These are phyloP conservation scores for Aspergillus felis DNA, from an alignment of 2,329 filamentous ascomycete genomes.

Conservation along the genomic window DNA sequence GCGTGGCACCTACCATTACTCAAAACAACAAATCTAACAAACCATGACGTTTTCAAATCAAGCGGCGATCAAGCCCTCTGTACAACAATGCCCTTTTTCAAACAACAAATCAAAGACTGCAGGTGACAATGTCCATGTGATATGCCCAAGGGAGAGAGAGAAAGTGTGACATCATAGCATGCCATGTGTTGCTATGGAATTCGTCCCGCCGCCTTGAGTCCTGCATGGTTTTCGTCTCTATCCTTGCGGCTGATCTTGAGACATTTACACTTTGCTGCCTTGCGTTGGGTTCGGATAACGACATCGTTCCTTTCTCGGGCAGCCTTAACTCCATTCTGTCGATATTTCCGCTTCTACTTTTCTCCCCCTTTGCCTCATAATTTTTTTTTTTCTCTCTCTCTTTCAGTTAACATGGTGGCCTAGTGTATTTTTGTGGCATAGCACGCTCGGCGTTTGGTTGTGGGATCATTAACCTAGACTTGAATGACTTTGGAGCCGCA, in stretches of 20 bases:
- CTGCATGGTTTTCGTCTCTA: conserved; percentile 12
- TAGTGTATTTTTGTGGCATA: conserved; percentile 34
- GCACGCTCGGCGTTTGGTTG: conserved; percentile 35
- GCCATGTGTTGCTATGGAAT: conserved; percentile 17
- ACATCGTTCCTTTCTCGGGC: not conserved
- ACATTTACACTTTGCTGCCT: not conserved
- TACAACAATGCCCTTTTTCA: conserved; percentile 1
- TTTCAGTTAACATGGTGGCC: conserved; percentile 18
- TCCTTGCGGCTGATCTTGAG: not conserved
- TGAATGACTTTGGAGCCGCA: conserved; percentile 31
- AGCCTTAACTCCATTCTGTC: conserved; percentile 12
- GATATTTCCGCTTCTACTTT: conserved; percentile 14
- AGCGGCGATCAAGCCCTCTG: not conserved
- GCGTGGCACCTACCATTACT: not conserved
- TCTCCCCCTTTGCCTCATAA: conserved; percentile 15
- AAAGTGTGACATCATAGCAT: conserved; percentile 30
- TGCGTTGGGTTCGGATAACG: not conserved
- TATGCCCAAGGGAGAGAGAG: conserved; percentile 15
- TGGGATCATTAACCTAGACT: conserved; percentile 32
- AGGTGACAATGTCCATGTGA: conserved; percentile 4
- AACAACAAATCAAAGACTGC: not conserved
- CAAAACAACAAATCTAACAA: not conserved
- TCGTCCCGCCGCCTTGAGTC: conserved; percentile 18
- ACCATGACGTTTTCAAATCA: not conserved
- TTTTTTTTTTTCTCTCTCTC: conserved; percentile 10